Percentiles rank a stretch among this genome's conserved stretches.
Evolutionary conservation across 257 asterid species (phyloP).

Genomic region (Nicotiana noctiflora): DNA sequence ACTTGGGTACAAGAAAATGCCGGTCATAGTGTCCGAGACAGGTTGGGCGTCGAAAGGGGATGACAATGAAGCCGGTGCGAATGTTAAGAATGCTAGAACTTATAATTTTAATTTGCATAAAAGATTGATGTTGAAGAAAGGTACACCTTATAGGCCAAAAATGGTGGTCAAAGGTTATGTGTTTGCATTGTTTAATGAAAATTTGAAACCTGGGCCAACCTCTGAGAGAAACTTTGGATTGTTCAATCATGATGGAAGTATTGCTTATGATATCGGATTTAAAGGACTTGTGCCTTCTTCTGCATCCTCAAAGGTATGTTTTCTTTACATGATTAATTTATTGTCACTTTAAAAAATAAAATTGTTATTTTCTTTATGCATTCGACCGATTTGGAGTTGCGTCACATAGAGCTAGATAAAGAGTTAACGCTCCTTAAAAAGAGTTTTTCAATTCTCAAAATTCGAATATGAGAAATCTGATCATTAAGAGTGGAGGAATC

Average conservation of each 20-base stretch:
- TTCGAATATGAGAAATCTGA: too few relatives aligned
- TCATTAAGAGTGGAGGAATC: too few relatives aligned
- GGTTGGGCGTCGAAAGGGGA: constrained; percentile 85
- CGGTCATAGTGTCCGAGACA: constrained; percentile 70
- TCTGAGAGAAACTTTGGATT: constrained; percentile 81
- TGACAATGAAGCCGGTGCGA: constrained; percentile 52
- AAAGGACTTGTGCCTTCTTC: constrained; percentile 60
- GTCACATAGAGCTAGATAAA: background rate
- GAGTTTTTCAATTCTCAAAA: background rate
- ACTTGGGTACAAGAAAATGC: constrained; percentile 45
- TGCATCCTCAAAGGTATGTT: constrained; percentile 17
- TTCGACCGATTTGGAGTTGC: background rate
- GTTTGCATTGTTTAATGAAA: constrained; percentile 70
- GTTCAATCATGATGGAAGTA: constrained; percentile 70
- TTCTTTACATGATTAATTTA: background rate
- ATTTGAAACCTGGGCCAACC: constrained; percentile 71
- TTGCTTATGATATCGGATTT: constrained; percentile 57
- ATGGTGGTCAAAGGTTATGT: constrained; percentile 49
- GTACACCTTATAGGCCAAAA: constrained; percentile 73
- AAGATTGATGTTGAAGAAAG: constrained; percentile 47
- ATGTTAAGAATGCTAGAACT: constrained; percentile 40
- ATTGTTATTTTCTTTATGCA: background rate
- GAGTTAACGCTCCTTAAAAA: background rate
- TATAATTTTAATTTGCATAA: constrained; percentile 48
- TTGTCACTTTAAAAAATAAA: too few relatives aligned